These are phyloP conservation scores for Aspergillus calidoustus DNA, from an alignment of 2,329 filamentous ascomycete species.

Conservation along the genomic window DNA sequence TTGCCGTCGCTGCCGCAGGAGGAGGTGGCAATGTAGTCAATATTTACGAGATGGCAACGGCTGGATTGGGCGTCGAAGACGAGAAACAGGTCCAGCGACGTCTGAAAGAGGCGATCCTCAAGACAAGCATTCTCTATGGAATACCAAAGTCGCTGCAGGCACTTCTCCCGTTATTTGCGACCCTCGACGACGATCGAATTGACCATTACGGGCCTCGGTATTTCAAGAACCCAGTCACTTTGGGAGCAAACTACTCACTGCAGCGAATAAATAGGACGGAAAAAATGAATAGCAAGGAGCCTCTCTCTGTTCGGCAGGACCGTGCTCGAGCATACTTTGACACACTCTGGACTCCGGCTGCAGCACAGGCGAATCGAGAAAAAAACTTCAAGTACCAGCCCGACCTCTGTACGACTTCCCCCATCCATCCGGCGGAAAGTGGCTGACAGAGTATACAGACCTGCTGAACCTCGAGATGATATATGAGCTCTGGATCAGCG, in stretches of 20 bases:
- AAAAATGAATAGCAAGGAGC: background rate
- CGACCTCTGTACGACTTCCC: background rate
- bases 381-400: conserved; percentile 10
- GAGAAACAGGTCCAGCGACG: background rate
- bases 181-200: conserved; percentile 1
- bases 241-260: background rate
- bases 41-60: background rate
- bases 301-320: background rate
- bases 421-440: too few species aligned
- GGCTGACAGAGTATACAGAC: background rate
- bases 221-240: too few species aligned
- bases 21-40: background rate
- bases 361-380: background rate
- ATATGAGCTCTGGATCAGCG: conserved; percentile 7
- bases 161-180: background rate
- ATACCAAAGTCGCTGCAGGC: background rate
- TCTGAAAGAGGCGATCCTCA: background rate
- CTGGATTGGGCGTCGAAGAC: background rate
- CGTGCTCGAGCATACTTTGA: conserved; percentile 4
- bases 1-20: background rate
- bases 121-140: background rate
- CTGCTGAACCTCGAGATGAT: conserved; percentile 1
- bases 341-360: conserved; percentile 5
- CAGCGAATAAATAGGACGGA: background rate
- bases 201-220: conserved; percentile 7